Evolutionary conservation across 2,329 filamentous ascomycete genomes (phyloP).

Genomic region (Hypocrella siamensis): DNA sequence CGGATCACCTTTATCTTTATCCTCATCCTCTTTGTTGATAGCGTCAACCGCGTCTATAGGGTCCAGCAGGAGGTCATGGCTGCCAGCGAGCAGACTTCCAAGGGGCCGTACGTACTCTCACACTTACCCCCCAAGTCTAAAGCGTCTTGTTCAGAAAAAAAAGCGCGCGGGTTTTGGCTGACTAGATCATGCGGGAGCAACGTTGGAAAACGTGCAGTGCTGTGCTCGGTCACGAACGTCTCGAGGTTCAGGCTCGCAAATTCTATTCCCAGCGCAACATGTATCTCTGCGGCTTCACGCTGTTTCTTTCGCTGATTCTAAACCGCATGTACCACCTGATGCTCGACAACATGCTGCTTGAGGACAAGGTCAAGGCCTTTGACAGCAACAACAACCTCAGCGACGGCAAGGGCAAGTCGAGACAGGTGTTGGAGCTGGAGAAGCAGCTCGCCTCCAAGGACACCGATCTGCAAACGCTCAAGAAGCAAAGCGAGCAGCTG

Average conservation of each 20-base stretch:
- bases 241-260: slow-evolving; percentile 98
- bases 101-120: slow-evolving; percentile 32
- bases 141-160: no score
- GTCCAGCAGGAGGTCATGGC: slow-evolving; percentile 78
- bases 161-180: no score
- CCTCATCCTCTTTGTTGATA: slow-evolving; percentile 93
- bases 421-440: slow-evolving; percentile 55
- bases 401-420: slow-evolving; percentile 59
- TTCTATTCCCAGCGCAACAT: slow-evolving; percentile 99
- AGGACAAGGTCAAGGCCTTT: slow-evolving; percentile 77
- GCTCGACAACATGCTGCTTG: slow-evolving; percentile 74
- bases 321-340: slow-evolving; percentile 99
- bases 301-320: slow-evolving; percentile 95
- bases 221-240: slow-evolving; percentile 80
- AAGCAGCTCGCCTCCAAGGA: slow-evolving; percentile 66
- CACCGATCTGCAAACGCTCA: slow-evolving; percentile 68
- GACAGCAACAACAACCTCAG: slow-evolving; percentile 60
- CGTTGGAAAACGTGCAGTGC: no score
- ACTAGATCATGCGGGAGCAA: no score
- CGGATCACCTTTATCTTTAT: slow-evolving; percentile 99
- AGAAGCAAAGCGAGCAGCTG: slow-evolving; percentile 81
- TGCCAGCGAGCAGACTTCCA: slow-evolving; percentile 41
- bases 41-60: slow-evolving; percentile 87
- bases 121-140: no score
- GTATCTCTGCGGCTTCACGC: slow-evolving; percentile 98